Evolutionary conservation across 495 filamentous ascomycete species (phyloP), one percentile per base, ranked within the genome.

Genomic region (Xylaria nigripes): DNA sequence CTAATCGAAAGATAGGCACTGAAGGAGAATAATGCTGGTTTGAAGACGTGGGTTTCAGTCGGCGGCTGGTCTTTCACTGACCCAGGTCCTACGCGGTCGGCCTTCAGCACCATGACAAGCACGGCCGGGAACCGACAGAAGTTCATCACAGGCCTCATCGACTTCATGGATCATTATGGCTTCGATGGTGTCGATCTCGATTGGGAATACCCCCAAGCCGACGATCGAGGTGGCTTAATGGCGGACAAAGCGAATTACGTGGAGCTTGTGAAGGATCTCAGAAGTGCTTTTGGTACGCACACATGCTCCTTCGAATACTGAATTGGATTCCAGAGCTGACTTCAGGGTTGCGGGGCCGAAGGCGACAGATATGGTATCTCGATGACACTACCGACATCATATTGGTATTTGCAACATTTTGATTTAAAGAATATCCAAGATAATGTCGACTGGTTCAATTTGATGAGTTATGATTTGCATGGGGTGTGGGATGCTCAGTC

Each of bases 151-250:
- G 72, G 64, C 0, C 45, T 76, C 0, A 58, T 61, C 0, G n/a
- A 23, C 0, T 78, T 76, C 59, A 71, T 81, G 71, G 29, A 60
- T 0, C 56, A 58, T 9, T 79, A 76, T 38, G 70, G 68, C 5
- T 80, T 81, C 48, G 63, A 77, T 45, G 81, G 81, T 6, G 59
- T 80, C 10, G 80, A 83, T 56, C 41, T 82, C 16, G 79, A 81
- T 57, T 82, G 78, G 77, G 75, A 81, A 32, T 81, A 78, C 57
- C 77, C 77, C 3, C 67, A 23, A 0, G 63, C 66, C 12, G 32
- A 52, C 8, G 72, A 75, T 6, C 63, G 70, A 13, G 63, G 68
- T 16, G 75, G 77, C 30, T 9, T 0, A 12, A 18, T 3, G 1
- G 16, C 13, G 66, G 60, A 13, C 65, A 55, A 21, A 42, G 49